Base-by-base conservation (phyloP, 495 filamentous ascomycete genomes). In the Tirmania nivea region DNA sequence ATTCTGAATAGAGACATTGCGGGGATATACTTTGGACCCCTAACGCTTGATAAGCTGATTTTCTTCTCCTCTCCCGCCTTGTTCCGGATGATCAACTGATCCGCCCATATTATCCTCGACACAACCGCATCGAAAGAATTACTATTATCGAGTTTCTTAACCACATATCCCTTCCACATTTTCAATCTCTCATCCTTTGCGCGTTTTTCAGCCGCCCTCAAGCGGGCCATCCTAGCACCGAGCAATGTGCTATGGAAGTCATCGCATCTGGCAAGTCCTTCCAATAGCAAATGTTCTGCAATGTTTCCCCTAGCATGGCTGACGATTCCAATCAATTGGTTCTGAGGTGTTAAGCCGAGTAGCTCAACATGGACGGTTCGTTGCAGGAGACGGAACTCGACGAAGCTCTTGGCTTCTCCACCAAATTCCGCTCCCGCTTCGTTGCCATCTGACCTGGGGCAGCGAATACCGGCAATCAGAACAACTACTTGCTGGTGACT, bases 181-280 rank as follows among this genome's bases (percentile, higher is more conserved):
- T 84, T 83, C 16, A 77, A 69, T 53, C 81, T 80, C 34, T 71
- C 69, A 56, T 78, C 74, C 66, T 85, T 88, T 21, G 92, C 92
- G 37, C 75, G 63, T 66, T 83, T 86, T 71, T 99, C 92, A 1
- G 92, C 86, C 58, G 84, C 79, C 48, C 92, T 79, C 47, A 95
- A 76, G 53, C 73, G 62, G 37, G 79, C 78, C 90, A 99, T 99
- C 50, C 88, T 79, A 8, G 70, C 60, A 14, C 92, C 92, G 1
- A 99, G 76, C 63, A 94, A 69, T 14, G 84, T 84, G 1, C 86
- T 90, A 67, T 99, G 92, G 67, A 84, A 84, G 65, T 99, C 92
- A 45, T 83, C 81, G 71, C 90, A 96, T 59, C 86, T 76, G 42
- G 88, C 92, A 42, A 95, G 70, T 57, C 92, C 92, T 48, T 83